Base-by-base conservation (phyloP, 2,329 filamentous ascomycete species). In the Xylariaceae sp. region DNA sequence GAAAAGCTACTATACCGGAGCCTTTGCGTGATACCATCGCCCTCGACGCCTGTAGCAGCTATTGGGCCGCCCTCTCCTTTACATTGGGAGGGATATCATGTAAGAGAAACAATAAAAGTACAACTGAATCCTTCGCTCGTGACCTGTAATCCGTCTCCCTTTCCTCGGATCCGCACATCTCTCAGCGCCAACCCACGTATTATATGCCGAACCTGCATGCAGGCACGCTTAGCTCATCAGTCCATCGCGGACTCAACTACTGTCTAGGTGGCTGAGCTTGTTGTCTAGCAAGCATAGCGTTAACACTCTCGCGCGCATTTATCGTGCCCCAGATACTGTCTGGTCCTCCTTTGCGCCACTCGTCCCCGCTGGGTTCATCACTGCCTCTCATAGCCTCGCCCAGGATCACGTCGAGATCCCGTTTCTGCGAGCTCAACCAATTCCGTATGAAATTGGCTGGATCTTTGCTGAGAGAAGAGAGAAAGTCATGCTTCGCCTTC, bases 401-500 rank as follows among this genome's bases (percentile, higher is more conserved):
- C 56, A 94, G 80, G 44, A 97, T 87, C 6, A 94, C 84, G 65
- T 96, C 91, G 34, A 97, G 76, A 68, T 97, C 93, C 45, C 92
- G 81, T 73, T 91, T 91, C 75, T 99, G 94, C 14, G 88, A 93
- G 64, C 86, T 90, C 47, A 96, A 78, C 94, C 94, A 99, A 65
- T 89, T 84, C 58, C 83, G 85, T 54, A 97, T 79, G 64, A 97
- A 97, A 12, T 81, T 83, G 14, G 89, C 87, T 0, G 94, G 94
- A 61, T 97, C 91, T 58, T 87, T 83, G 53, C 85, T 83, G 58
- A 97, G 77, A 5, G 84, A 83, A 6, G 82, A 84, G 70, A 94
- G 87, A 75, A 99, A 99, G 14, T 86, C 83, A 68, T 96, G 90
- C 68, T 96, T 96, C 19, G 90, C 89, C 68, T 96, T 96, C 22